Evolutionary conservation across 2,329 filamentous ascomycete species (phyloP), one percentile per base, ranked within the genome.

Genomic region (Cladobotryum protrusum): DNA sequence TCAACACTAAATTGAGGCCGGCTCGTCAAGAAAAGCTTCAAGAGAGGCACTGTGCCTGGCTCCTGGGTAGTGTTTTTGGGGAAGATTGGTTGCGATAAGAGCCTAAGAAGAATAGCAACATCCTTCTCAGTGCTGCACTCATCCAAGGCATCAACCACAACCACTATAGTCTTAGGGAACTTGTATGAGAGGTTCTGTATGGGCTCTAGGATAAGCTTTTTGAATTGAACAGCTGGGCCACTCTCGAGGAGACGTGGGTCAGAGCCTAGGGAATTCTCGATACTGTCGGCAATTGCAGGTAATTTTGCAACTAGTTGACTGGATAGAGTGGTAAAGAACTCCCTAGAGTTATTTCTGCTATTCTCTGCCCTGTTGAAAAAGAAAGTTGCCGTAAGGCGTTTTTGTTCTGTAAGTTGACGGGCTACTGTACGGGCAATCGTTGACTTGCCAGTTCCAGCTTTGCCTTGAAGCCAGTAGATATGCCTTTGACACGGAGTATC

Each of bases 281-380:
- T 12, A 1, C 17, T 41, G 5, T 36, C 12, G 1, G 11, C 56
- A 3, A 71, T 24, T 3, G 33, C 39, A 8, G 65, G 62, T 4
- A 66, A 50, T 8, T 51, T 52, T 0, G 13, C 35, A 1, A 60
- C 54, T 5, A 74, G 61, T 41, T 73, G 65, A 4, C 40, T 45
- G 2, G 66, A 63, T n/a, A 76, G 51, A 0, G 71, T 75, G 1
- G 68, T 59, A 33, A 73, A 61, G 18, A 74, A 59, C 44, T 57
- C 55, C n/a, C 36, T 52, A 2, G 65, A 64, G 35, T 62, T 62
- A 1, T 64, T 62, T 14, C 66, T 59, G 49, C 69, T 64, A 3
- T 45, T 53, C 42, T 67, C 66, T 1, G 63, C 69, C 47, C 57
- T 64, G 35, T 69, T 72, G 58, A 73, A 76, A 56, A 74, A 73